Evolutionary conservation across 805 yeast genomes (phyloP).

Genomic region (Scheffersomyces ergatensis): DNA sequence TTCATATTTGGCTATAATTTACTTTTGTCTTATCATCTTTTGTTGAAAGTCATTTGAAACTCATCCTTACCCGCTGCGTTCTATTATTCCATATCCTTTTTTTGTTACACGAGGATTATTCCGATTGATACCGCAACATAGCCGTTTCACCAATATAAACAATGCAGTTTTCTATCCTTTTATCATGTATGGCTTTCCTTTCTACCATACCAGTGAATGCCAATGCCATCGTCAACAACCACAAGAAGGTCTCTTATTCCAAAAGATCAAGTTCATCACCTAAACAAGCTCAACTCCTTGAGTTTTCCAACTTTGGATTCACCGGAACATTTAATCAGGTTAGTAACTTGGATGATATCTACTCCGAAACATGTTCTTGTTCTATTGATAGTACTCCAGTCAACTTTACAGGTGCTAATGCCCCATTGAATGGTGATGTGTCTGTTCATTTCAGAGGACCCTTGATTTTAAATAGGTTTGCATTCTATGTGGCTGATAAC

Average conservation of each 20-base stretch:
- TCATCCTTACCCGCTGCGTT: too few relatives aligned
- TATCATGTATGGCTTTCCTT: neutral
- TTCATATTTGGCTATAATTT: too few relatives aligned
- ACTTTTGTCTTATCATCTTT: too few relatives aligned
- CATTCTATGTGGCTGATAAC: slow-evolving; percentile 50
- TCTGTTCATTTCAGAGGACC: slow-evolving; percentile 84
- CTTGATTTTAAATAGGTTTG: slow-evolving; percentile 56
- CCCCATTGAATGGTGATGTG: slow-evolving; percentile 67
- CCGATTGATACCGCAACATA: too few relatives aligned
- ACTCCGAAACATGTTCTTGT: slow-evolving; percentile 44
- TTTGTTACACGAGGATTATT: too few relatives aligned
- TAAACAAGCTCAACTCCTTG: slow-evolving; percentile 21
- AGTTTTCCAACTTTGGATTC: slow-evolving; percentile 56
- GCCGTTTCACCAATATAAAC: too few relatives aligned
- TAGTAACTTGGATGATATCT: slow-evolving; percentile 36
- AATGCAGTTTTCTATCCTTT: too few relatives aligned
- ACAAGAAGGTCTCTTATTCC: neutral
- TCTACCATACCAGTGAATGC: neutral
- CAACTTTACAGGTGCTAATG: slow-evolving; percentile 53
- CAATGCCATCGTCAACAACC: neutral
- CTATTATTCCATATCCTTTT: too few relatives aligned
- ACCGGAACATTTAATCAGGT: slow-evolving; percentile 53
- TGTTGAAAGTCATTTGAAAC: too few relatives aligned
- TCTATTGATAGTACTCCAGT: slow-evolving; percentile 33
- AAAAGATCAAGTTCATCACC: neutral